Base-by-base conservation (phyloP, 805 yeast species). In the Blastobotrys attinorum region DNA sequence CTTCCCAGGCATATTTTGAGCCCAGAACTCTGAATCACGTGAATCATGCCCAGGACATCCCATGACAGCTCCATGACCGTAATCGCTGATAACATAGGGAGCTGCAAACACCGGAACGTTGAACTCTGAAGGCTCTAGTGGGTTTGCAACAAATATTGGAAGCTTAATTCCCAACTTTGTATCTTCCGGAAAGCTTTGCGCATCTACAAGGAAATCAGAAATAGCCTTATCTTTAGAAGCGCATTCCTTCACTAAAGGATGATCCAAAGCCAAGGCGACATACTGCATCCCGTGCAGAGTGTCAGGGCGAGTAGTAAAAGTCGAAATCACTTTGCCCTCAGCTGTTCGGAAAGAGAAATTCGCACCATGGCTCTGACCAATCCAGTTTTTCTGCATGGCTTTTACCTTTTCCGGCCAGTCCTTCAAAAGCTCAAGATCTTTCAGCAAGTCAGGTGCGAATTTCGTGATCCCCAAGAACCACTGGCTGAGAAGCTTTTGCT, bases 61-160 rank as follows among this genome's bases (percentile, higher is more conserved):
- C 97, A 92, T 90, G 0, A 90, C 97, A 0, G 96, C 95, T 32
- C 96, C 96, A 45, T 77, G 77, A 0, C 97, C 97, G 58, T 90
- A 90, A 3, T 74, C 66, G 3, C 83, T 79, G 29, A 90, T 59
- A 0, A 90, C 97, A 61, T 89, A 92, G 0, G 96, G 95, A 0
- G 97, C 96, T 2, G 74, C 89, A 65, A 75, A 92, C 0, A 90
- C 77, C 0, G 97, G 97, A 3, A 90, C 46, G 23, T 63, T 52
- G 13, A 43, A 46, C 0, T 59, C 43, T 2, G 61, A 57, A 1
- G 67, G 59, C 27, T 54, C 58, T 1, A 89, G 62, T 1, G 98
- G 98, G 47, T 84, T 71, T 2, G 47, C 35, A 13, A 61, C 65
- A 0, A 66, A 52, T 0, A 75, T 79, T 1, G 65, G 51, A 1